Conservation (phyloP, 2,329 filamentous ascomycete species). For the Venturia asperata region DNA sequence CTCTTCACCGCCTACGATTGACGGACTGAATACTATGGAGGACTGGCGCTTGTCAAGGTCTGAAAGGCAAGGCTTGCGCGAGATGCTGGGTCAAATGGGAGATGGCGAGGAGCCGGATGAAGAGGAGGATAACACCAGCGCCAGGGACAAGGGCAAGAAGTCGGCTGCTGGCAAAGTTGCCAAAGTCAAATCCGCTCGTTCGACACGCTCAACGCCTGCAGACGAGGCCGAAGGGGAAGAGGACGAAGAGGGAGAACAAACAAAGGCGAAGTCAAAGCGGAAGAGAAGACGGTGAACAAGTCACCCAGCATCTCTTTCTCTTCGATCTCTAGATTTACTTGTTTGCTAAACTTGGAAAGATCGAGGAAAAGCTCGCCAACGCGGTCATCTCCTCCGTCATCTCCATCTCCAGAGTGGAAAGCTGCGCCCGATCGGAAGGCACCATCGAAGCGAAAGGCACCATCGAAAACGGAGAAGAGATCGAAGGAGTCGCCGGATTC, state of each 20-base stretch:
- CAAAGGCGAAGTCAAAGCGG: conserved; percentile 1
- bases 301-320: background rate
- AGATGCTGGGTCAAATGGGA: background rate
- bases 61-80: background rate
- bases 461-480: background rate
- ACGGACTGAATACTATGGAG: conserved; percentile 2
- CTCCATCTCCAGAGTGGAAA: background rate
- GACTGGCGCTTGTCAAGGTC: background rate
- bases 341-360: background rate
- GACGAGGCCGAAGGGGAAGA: conserved; percentile 14
- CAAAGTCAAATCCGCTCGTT: conserved; percentile 11
- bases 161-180: background rate
- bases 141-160: conserved; percentile 14
- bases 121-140: conserved; percentile 15
- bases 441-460: background rate
- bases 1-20: conserved; percentile 15
- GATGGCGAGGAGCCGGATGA: conserved; percentile 14
- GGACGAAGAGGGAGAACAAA: conserved; percentile 11
- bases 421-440: background rate
- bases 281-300: conserved; percentile 14
- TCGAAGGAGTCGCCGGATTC: background rate
- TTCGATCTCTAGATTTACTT: background rate
- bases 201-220: conserved; percentile 15
- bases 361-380: background rate
- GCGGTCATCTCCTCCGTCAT: background rate